A percentile compares a stretch with the other conserved stretches of the same genome.
Conservation (phyloP, 1,139 yeast genomes). For the Kodamaea suecica region DNA sequence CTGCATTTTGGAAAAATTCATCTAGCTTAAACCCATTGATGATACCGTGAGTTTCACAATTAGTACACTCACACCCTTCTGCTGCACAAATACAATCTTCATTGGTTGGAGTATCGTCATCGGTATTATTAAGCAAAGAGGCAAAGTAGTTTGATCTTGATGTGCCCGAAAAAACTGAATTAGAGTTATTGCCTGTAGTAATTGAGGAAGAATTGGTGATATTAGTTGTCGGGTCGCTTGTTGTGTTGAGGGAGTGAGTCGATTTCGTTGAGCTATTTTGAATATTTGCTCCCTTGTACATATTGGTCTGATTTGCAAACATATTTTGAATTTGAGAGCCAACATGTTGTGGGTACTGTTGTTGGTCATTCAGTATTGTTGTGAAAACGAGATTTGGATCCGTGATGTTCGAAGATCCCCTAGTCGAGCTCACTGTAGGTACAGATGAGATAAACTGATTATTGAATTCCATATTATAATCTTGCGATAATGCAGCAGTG, state of each 20-base stretch:
- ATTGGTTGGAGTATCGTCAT: constrained; percentile 15
- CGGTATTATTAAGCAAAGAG: constrained; percentile 6
- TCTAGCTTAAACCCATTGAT: constrained; percentile 47
- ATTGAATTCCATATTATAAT: not conserved
- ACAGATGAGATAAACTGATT: not conserved
- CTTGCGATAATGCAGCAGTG: constrained; percentile 1
- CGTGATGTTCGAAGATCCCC: not conserved
- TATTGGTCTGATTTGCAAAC: too few species aligned
- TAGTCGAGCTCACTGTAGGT: not conserved
- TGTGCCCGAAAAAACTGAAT: too few species aligned
- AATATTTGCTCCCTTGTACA: too few species aligned
- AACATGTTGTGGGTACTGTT: too few species aligned
- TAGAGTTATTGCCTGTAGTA: not conserved
- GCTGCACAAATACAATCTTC: constrained; percentile 43
- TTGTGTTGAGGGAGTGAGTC: too few species aligned
- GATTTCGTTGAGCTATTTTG: too few species aligned
- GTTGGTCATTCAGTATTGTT: not conserved
- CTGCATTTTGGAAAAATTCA: constrained; percentile 20
- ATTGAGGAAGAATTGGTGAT: too few species aligned
- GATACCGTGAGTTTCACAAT: constrained; percentile 56
- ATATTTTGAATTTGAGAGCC: not conserved
- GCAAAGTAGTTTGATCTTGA: constrained; percentile 4
- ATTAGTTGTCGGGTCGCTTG: too few species aligned
- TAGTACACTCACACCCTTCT: constrained; percentile 48
- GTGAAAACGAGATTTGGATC: constrained; percentile 2